Evolutionary conservation across 225 moss, liverwort and hornwort genomes (phyloP), one percentile per base, ranked within the genome.

Genomic region (Polytrichum formosum): DNA sequence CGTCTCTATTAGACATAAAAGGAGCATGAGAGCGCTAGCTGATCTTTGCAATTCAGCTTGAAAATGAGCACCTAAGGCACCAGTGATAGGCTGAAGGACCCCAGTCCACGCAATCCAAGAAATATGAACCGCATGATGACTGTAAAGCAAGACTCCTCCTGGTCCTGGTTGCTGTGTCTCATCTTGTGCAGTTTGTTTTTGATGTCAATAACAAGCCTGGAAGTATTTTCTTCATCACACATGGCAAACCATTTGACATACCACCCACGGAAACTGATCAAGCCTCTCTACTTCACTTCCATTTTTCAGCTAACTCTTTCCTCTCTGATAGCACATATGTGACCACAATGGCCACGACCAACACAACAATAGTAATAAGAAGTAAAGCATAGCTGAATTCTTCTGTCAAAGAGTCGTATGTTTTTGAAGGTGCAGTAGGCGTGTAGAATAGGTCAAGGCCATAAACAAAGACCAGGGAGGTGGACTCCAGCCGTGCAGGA

Each of bases 361-460:
- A 81, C 27, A 73, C 97, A 58, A 91, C 74, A 70, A 98, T 91
- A 53, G 97, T 98, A 61, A 94, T 87, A 7, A 94, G 94, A 75
- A 98, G 89, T 65, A 98, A 71, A 20, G 94, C 92, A 46, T 94
- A 98, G 83, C 87, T 98, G 70, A 94, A 98, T 28, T 98, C 94
- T 77, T 98, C 97, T 71, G 94, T 98, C 65, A 98, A 78, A 18
- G 97, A 94, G 69, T 98, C 94, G 1, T 98, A 98, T 28, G 79
- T 91, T 68, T 90, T 89, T 66, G 94, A 98, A 29, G 97, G 94
- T 63, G 94, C 94, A 16, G 94, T 91, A 67, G 80, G 88, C 5
- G 94, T 98, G 60, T 83, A 94, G 78, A 94, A 98, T 56, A 98
- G 80, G 69, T 98, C 97, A 6, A 91, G 80, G 67, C 94, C 92